Evolutionary conservation across 495 filamentous ascomycete species (phyloP).

Genomic region (Talaromyces borbonicus): DNA sequence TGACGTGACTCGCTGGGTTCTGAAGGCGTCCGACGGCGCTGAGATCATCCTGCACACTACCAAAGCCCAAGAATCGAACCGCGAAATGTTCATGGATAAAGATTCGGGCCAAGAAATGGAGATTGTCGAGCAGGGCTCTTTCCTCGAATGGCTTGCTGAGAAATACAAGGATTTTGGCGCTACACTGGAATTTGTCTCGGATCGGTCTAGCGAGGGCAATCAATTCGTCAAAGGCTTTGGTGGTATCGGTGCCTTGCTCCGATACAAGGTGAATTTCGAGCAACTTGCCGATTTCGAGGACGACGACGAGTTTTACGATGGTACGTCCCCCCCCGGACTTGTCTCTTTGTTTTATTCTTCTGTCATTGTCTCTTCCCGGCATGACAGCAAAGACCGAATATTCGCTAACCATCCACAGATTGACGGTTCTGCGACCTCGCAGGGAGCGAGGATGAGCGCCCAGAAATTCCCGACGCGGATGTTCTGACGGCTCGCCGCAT

Average conservation of each 20-base stretch:
- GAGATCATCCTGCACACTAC: constrained; percentile 77
- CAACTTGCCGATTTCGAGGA: constrained; percentile 90
- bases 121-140: constrained; percentile 68
- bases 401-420: no score
- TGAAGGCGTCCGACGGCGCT: constrained; percentile 63
- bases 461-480: constrained; percentile 56
- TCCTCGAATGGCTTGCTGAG: constrained; percentile 98
- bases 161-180: constrained; percentile 96
- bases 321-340: constrained; percentile 34
- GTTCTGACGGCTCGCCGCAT: constrained; percentile 50
- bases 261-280: constrained; percentile 99
- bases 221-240: constrained; percentile 99
- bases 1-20: constrained; percentile 80
- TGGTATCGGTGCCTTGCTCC: constrained; percentile 92
- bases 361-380: neutral
- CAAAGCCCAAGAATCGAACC: constrained; percentile 72
- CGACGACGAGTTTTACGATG: constrained; percentile 99
- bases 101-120: constrained; percentile 97
- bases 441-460: constrained; percentile 72
- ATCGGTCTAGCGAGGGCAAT: constrained; percentile 93
- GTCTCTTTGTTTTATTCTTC: constrained; percentile 3
- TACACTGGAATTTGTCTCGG: constrained; percentile 93
- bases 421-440: constrained; percentile 92
- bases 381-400: no score
- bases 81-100: constrained; percentile 84